Evolutionary conservation across 345 rosid species (phyloP).

Genomic region (Hirschfeldia incana): DNA sequence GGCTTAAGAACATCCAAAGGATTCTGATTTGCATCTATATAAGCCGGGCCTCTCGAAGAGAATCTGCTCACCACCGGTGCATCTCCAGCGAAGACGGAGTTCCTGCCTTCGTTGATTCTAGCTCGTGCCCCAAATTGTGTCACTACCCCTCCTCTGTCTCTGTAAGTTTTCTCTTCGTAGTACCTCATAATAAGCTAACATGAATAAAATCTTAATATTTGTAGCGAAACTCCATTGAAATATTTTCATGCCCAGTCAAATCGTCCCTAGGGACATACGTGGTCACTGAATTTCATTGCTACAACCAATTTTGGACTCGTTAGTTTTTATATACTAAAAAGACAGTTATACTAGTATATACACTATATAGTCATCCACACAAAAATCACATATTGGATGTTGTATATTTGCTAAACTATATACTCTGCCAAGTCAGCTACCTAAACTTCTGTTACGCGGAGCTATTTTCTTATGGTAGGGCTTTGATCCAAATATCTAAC

Average conservation of each 20-base stretch:
- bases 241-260: neutral
- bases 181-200: slow-evolving; percentile 55
- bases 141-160: slow-evolving; percentile 47
- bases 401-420: neutral
- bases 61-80: slow-evolving; percentile 71
- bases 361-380: neutral
- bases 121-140: slow-evolving; percentile 52
- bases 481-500: neutral
- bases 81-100: slow-evolving; percentile 48
- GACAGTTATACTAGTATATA: neutral
- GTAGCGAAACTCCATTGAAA: neutral
- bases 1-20: slow-evolving; percentile 77
- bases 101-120: slow-evolving; percentile 65
- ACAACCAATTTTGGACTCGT: neutral
- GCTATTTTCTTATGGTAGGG: neutral
- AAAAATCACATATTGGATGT: neutral
- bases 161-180: slow-evolving; percentile 55
- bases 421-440: neutral
- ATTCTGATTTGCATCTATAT: slow-evolving; percentile 44
- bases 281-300: neutral
- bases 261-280: neutral
- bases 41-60: slow-evolving; percentile 84
- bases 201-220: neutral
- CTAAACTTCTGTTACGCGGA: neutral
- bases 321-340: neutral